Evolutionary conservation across 1,139 yeast species (phyloP).

Genomic region (Nadsonia commutata): DNA sequence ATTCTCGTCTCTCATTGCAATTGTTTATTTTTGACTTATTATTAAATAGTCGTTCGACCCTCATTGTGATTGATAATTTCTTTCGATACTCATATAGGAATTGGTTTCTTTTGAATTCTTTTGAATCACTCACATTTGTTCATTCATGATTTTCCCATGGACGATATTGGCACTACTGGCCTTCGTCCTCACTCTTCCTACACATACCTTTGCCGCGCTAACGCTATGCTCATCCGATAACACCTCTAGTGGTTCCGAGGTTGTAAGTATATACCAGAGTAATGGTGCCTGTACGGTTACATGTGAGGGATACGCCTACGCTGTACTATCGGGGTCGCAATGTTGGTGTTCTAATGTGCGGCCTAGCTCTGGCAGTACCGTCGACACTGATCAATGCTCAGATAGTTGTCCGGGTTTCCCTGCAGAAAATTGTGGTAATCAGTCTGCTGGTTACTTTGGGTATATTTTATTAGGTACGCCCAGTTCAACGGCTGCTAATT

Average conservation of each 20-base stretch:
- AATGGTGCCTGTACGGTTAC: conserved; percentile 39
- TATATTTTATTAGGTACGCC: conserved; percentile 29
- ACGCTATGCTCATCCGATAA: conserved; percentile 35
- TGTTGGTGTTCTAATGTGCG: conserved; percentile 51
- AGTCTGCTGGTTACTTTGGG: conserved; percentile 25
- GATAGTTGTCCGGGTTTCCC: conserved; percentile 40
- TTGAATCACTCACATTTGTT: too few species aligned
- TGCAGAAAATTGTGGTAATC: conserved; percentile 31
- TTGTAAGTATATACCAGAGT: conserved; percentile 29
- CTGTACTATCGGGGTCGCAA: conserved; percentile 33
- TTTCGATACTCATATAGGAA: too few species aligned
- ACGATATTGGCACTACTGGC: too few species aligned
- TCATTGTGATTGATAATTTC: too few species aligned
- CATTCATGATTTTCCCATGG: too few species aligned
- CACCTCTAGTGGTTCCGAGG: conserved; percentile 14
- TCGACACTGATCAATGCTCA: conserved; percentile 27
- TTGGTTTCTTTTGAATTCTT: too few species aligned
- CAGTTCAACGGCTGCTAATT: conserved; percentile 15
- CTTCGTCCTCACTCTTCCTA: too few species aligned
- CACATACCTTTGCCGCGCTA: too few species aligned
- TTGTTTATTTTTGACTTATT: neutral
- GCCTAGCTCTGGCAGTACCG: conserved; percentile 26
- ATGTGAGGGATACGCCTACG: conserved; percentile 43
- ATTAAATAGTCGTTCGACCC: neutral
- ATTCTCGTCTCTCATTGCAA: conserved; percentile 2